Percentiles rank a stretch among this genome's conserved stretches.
These are phyloP conservation scores for Penicillium mononematosum DNA, from an alignment of 495 filamentous ascomycete genomes.

Conservation along the genomic window DNA sequence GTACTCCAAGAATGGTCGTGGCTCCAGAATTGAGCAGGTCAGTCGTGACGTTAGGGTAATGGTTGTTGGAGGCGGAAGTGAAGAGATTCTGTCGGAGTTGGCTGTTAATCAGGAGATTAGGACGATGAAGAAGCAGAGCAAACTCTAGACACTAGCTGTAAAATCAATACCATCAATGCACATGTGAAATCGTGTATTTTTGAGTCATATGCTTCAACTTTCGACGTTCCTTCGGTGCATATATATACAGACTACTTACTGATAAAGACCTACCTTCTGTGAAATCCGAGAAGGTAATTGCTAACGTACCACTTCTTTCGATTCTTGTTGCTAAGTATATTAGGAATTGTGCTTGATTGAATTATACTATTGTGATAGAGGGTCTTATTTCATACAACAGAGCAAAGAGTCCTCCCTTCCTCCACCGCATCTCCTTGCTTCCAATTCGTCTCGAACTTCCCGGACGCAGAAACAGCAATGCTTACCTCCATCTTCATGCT, in stretches of 20 bases:
- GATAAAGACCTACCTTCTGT: too few relatives aligned
- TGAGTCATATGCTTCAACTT: too few relatives aligned
- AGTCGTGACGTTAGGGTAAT: slow-evolving; percentile 51
- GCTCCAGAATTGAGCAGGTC: slow-evolving; percentile 49
- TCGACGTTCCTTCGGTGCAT: too few relatives aligned
- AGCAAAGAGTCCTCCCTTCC: slow-evolving; percentile 31
- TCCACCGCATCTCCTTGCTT: slow-evolving; percentile 31
- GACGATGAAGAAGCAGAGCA: slow-evolving; percentile 20
- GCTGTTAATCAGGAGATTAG: slow-evolving; percentile 46
- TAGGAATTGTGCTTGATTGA: too few relatives aligned
- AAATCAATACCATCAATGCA: too few relatives aligned
- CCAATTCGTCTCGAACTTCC: slow-evolving; percentile 26
- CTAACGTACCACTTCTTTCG: too few relatives aligned
- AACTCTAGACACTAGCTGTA: slow-evolving; percentile 6
- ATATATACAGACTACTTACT: too few relatives aligned
- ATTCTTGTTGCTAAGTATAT: too few relatives aligned
- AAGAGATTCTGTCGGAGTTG: slow-evolving; percentile 52
- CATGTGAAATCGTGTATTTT: too few relatives aligned
- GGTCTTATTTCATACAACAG: too few relatives aligned
- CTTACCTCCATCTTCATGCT: slow-evolving; percentile 98
- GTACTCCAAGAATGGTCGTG: slow-evolving; percentile 44
- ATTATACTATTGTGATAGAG: too few relatives aligned
- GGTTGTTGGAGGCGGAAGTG: slow-evolving; percentile 53
- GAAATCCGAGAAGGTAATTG: too few relatives aligned
- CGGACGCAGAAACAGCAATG: slow-evolving; percentile 43